A percentile compares a stretch with the other conserved stretches of the same genome.
Evolutionary conservation across 2,329 filamentous ascomycete species (phyloP).

Genomic region (Pseudocercospora macadamiae): DNA sequence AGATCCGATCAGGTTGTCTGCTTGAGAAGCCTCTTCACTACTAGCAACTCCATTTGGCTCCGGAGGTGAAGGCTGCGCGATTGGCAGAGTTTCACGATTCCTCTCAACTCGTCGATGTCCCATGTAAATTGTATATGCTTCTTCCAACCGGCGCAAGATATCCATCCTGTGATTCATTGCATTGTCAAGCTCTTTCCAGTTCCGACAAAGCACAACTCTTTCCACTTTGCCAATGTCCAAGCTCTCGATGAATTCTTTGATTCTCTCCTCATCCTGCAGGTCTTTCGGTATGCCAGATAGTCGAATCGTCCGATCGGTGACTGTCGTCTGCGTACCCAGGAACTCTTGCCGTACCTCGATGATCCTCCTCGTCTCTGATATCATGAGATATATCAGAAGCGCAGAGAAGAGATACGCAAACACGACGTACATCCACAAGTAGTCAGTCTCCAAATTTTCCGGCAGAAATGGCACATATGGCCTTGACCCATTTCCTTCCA

Average conservation of each 20-base stretch:
- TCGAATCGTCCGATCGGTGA: constrained; percentile 91
- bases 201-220: constrained; percentile 78
- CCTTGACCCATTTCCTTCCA: constrained; percentile 7
- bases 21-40: constrained; percentile 37
- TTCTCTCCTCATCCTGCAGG: constrained; percentile 76
- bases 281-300: constrained; percentile 84
- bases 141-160: constrained; percentile 74
- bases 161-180: constrained; percentile 69
- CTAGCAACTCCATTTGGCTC: constrained; percentile 29
- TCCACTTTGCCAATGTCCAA: constrained; percentile 89
- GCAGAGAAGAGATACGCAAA: constrained; percentile 92
- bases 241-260: constrained; percentile 84
- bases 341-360: constrained; percentile 88
- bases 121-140: constrained; percentile 79
- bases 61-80: constrained; percentile 51
- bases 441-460: constrained; percentile 52
- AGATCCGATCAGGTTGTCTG: constrained; percentile 19
- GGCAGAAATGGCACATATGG: constrained; percentile 22
- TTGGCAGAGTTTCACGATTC: constrained; percentile 53
- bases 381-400: constrained; percentile 79
- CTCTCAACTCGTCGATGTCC: constrained; percentile 58
- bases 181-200: constrained; percentile 82
- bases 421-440: constrained; percentile 90
- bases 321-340: constrained; percentile 88
- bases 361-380: constrained; percentile 79